Conservation (phyloP, 2,329 filamentous ascomycete species). For the Xylariaceae sp. region DNA sequence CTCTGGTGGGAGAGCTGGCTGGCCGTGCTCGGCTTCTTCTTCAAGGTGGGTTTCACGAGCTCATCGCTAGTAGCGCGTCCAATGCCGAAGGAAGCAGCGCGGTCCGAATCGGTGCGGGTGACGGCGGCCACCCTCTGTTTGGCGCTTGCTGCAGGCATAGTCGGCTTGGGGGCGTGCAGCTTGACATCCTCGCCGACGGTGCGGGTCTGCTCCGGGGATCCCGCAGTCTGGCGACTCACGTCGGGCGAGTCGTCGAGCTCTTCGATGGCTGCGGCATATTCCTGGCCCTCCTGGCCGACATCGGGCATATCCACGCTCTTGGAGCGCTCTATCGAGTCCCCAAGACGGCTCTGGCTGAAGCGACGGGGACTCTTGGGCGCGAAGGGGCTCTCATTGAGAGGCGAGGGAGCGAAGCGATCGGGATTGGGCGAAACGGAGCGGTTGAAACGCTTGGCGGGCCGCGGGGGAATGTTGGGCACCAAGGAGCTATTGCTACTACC, state of each 20-base stretch:
- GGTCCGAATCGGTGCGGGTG: constrained; percentile 84
- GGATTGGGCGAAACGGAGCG: constrained; percentile 71
- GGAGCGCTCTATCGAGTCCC: constrained; percentile 49
- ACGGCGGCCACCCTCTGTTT: constrained; percentile 77
- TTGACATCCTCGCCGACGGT: constrained; percentile 75
- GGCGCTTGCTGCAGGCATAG: constrained; percentile 70
- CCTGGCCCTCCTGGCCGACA: constrained; percentile 80
- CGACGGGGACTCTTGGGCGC: constrained; percentile 34
- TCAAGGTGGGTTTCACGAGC: constrained; percentile 37
- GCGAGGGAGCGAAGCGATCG: constrained; percentile 76
- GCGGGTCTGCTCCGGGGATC: constrained; percentile 63
- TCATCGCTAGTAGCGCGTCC: constrained; percentile 59
- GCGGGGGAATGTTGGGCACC: constrained; percentile 68
- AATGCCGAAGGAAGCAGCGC: constrained; percentile 77
- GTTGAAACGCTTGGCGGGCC: constrained; percentile 60
- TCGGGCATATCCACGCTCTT: constrained; percentile 76
- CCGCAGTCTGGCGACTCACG: constrained; percentile 24
- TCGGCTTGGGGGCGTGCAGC: constrained; percentile 83
- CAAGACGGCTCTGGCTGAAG: constrained; percentile 29
- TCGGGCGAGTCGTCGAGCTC: constrained; percentile 38
- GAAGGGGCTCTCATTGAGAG: constrained; percentile 65
- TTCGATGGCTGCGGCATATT: constrained; percentile 63
- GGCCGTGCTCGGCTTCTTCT: constrained; percentile 53
- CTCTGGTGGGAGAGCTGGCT: constrained; percentile 42
- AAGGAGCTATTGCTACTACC: constrained; percentile 25